A percentile compares a stretch with the other conserved stretches of the same genome.
Evolutionary conservation across 2,329 filamentous ascomycete genomes (phyloP).

Genomic region (Acrodontium crateriforme): DNA sequence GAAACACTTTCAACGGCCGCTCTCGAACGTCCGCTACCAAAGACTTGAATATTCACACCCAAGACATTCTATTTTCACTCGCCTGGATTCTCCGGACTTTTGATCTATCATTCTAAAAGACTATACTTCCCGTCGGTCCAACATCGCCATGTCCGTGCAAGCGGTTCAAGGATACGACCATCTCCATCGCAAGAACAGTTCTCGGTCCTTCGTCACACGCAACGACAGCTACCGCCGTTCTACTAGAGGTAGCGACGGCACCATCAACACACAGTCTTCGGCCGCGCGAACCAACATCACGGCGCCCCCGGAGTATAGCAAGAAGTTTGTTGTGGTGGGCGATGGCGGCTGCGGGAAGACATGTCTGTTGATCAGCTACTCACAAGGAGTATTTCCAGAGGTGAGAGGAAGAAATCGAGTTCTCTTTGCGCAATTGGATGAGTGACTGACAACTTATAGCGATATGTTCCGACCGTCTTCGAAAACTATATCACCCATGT

Average conservation of each 20-base stretch:
- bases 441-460: conserved; percentile 40
- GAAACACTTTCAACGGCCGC: too few species aligned
- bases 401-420: conserved; percentile 36
- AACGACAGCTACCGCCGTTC: conserved; percentile 26
- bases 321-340: conserved; percentile 98
- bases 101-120: too few species aligned
- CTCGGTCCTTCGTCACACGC: conserved; percentile 20
- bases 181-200: conserved; percentile 41
- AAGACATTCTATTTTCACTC: too few species aligned
- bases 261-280: conserved; percentile 57
- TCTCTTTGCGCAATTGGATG: not conserved
- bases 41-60: too few species aligned
- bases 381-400: conserved; percentile 97
- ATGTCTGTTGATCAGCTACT: conserved; percentile 95
- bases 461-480: conserved; percentile 99
- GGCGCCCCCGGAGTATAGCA: conserved; percentile 84
- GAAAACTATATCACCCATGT: conserved; percentile 99
- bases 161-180: conserved; percentile 39
- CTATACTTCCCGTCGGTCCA: too few species aligned
- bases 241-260: conserved; percentile 59
- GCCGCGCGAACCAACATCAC: conserved; percentile 73
- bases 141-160: conserved; percentile 20
- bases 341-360: conserved; percentile 98
- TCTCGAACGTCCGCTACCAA: too few species aligned
- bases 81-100: too few species aligned